Percentiles rank a stretch among this genome's conserved stretches.
Evolutionary conservation across 805 yeast genomes (phyloP).

Genomic region (Yamadazyma kitorensis): DNA sequence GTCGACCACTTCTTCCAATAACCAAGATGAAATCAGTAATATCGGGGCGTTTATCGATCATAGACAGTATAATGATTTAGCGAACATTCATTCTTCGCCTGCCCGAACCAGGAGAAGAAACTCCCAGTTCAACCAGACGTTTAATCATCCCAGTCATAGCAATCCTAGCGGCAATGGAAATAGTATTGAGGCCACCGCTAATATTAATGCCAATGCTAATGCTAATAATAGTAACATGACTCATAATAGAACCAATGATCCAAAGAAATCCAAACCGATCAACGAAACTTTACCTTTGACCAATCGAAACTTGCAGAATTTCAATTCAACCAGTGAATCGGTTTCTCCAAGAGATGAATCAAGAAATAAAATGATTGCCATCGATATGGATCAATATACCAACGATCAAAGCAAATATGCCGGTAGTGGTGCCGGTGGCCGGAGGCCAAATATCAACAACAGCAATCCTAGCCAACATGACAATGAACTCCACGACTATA

Average conservation of each 20-base stretch:
- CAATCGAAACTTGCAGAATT: conserved; percentile 32
- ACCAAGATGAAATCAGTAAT: too few relatives aligned
- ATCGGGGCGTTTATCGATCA: conserved; percentile 30
- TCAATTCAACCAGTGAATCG: conserved; percentile 13
- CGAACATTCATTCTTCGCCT: conserved; percentile 28
- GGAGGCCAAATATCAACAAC: neutral
- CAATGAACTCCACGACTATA: conserved; percentile 1
- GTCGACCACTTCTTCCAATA: conserved; percentile 11
- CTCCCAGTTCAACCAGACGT: neutral
- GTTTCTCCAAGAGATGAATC: conserved; percentile 11
- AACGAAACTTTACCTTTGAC: conserved; percentile 29
- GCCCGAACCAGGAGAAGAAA: conserved; percentile 26
- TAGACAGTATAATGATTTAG: conserved; percentile 24
- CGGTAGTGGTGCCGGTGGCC: neutral
- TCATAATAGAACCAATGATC: too few relatives aligned
- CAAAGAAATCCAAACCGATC: neutral
- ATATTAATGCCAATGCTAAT: too few relatives aligned
- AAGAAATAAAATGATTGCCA: conserved; percentile 21
- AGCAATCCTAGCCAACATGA: neutral
- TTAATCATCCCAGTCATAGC: neutral
- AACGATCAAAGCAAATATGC: conserved; percentile 22
- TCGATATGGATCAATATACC: conserved; percentile 40
- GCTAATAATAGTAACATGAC: too few relatives aligned
- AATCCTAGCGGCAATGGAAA: neutral
- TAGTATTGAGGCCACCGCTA: neutral